Conservation (phyloP, 257 asterid genomes). For the Primulina eburnea region DNA sequence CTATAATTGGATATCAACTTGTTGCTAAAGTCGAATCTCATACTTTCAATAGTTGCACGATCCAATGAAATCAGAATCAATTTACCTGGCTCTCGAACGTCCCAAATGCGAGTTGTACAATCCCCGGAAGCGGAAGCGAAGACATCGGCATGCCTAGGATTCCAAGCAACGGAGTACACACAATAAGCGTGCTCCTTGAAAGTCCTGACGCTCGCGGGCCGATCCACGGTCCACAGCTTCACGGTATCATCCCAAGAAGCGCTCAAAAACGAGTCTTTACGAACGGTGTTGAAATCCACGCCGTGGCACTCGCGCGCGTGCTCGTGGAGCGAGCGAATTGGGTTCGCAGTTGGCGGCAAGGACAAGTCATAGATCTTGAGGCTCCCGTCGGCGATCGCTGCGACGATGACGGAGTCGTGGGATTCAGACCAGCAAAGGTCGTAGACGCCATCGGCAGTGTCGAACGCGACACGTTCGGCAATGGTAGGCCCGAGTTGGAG, state of each 20-base stretch:
- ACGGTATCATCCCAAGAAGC: conserved; percentile 94
- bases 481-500: conserved; percentile 70
- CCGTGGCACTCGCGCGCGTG: conserved; percentile 90
- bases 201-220: conserved; percentile 87
- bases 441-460: conserved; percentile 93
- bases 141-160: conserved; percentile 91
- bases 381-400: conserved; percentile 91
- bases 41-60: too few species aligned
- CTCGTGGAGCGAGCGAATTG: conserved; percentile 85
- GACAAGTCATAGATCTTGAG: conserved; percentile 81
- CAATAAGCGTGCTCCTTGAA: conserved; percentile 96
- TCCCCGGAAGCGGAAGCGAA: conserved; percentile 96
- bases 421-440: conserved; percentile 97
- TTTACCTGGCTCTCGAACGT: conserved; percentile 92
- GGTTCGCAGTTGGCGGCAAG: conserved; percentile 74
- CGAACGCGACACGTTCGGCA: conserved; percentile 71
- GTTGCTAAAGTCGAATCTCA: neutral
- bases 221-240: conserved; percentile 90
- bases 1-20: too few species aligned
- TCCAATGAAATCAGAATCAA: neutral
- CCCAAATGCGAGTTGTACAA: conserved; percentile 95
- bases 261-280: conserved; percentile 87
- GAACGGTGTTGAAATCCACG: conserved; percentile 76
- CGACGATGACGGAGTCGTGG: conserved; percentile 80
- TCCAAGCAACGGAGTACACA: conserved; percentile 87